Percentiles rank a stretch among this genome's conserved stretches.
Conservation (phyloP, 495 filamentous ascomycete genomes). For the Staphylotrichum longicolle region DNA sequence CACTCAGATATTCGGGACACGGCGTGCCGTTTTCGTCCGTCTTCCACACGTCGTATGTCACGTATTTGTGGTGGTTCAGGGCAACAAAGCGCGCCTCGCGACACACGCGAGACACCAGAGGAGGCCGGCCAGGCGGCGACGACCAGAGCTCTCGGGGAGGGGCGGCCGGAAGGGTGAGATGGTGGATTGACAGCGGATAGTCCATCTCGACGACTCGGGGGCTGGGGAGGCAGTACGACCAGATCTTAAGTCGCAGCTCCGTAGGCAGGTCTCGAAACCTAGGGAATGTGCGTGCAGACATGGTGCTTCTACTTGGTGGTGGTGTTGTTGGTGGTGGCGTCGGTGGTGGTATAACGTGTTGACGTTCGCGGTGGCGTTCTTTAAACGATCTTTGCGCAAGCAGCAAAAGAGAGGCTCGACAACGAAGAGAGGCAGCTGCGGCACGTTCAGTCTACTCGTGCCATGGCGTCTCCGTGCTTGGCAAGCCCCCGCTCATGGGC, state of each 20-base stretch:
- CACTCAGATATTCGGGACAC: neutral
- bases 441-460: too few relatives aligned
- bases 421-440: too few relatives aligned
- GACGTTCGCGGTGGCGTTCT: too few relatives aligned
- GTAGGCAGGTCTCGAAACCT: neutral
- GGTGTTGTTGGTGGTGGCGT: neutral
- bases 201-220: conserved; percentile 4
- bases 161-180: neutral
- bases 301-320: neutral
- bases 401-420: too few relatives aligned
- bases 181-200: neutral
- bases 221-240: neutral
- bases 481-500: too few relatives aligned
- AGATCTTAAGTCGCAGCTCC: conserved; percentile 6
- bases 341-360: neutral
- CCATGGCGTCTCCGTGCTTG: too few relatives aligned
- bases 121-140: neutral
- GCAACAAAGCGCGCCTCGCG: conserved; percentile 2
- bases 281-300: neutral
- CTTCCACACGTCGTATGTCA: neutral
- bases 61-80: neutral
- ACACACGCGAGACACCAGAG: neutral
- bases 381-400: too few relatives aligned
- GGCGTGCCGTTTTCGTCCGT: neutral
- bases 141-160: conserved; percentile 3